These are phyloP conservation scores for Anaeramoeba ignava DNA, from an alignment of 78 protist genomes.

Conservation along the genomic window DNA sequence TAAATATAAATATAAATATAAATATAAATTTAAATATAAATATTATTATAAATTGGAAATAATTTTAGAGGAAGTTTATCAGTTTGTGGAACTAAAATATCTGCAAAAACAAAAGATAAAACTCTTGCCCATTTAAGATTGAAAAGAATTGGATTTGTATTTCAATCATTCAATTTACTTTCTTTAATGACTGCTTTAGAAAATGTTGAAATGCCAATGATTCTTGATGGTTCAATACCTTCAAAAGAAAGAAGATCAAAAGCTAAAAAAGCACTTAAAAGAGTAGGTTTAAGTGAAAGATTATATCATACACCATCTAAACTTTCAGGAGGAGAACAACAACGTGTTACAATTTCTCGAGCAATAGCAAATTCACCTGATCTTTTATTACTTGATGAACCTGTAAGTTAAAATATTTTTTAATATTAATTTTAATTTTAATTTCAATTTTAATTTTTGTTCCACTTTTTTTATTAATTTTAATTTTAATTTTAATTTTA, in stretches of 20 bases:
- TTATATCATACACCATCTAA: constrained; percentile 65
- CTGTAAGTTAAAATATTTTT: constrained; percentile 29
- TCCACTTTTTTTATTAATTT: background rate
- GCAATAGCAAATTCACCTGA: constrained; percentile 77
- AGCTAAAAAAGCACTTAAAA: constrained; percentile 34
- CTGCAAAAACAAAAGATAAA: constrained; percentile 49
- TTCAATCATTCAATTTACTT: constrained; percentile 85
- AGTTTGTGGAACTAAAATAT: constrained; percentile 40
- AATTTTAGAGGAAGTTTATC: constrained; percentile 70
- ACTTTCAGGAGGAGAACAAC: constrained; percentile 88
- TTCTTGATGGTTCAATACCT: constrained; percentile 54
- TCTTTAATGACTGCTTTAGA: constrained; percentile 74
- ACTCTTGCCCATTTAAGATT: constrained; percentile 62
- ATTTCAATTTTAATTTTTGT: background rate
- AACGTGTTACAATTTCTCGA: constrained; percentile 79
- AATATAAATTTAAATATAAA: too few species aligned
- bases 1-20: too few species aligned
- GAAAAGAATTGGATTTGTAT: constrained; percentile 68
- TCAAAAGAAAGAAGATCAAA: constrained; percentile 7
- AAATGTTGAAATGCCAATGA: constrained; percentile 87
- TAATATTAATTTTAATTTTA: too few species aligned
- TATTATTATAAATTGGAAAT: too few species aligned
- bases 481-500: background rate
- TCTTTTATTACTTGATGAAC: constrained; percentile 81
- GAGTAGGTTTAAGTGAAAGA: constrained; percentile 65